Evolutionary conservation across 140 eudicot species (phyloP).

Genomic region (Stevia rebaudiana): DNA sequence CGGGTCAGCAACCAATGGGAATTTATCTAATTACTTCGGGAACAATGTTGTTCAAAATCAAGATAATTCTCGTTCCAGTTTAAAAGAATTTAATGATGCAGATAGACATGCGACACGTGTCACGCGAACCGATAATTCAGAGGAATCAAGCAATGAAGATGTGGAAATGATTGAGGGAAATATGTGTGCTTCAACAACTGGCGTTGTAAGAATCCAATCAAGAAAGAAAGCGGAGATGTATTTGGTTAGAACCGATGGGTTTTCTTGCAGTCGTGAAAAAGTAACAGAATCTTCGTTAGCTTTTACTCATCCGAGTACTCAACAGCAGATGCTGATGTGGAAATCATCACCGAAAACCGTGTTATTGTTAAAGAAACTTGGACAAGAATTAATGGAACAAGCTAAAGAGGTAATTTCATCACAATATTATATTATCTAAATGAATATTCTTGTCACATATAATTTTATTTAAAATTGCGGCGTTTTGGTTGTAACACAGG

Average conservation of each 20-base stretch:
- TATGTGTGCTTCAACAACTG: slow-evolving; percentile 99
- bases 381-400: slow-evolving; percentile 89
- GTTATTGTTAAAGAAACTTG: slow-evolving; percentile 80
- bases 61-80: slow-evolving; percentile 25
- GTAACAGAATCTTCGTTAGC: slow-evolving; percentile 98
- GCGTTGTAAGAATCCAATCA: slow-evolving; percentile 94
- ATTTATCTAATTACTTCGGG: slow-evolving; percentile 22
- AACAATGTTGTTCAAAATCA: slow-evolving; percentile 18
- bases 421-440: slow-evolving; percentile 11
- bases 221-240: slow-evolving; percentile 98
- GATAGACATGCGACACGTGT: slow-evolving; percentile 27
- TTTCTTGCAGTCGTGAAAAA: slow-evolving; percentile 90
- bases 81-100: slow-evolving; percentile 31
- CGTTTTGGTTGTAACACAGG: slow-evolving; percentile 35
- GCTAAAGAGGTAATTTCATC: slow-evolving; percentile 75
- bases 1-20: slow-evolving; percentile 30
- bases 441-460: background rate
- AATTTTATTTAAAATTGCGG: background rate
- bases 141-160: slow-evolving; percentile 39
- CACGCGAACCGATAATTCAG: slow-evolving; percentile 21
- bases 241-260: slow-evolving; percentile 92
- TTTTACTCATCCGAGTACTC: slow-evolving; percentile 96
- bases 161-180: slow-evolving; percentile 52
- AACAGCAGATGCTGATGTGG: slow-evolving; percentile 99
- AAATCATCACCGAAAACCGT: slow-evolving; percentile 93